Base-by-base conservation (phyloP, 805 yeast species). In the Pichia exigua region DNA sequence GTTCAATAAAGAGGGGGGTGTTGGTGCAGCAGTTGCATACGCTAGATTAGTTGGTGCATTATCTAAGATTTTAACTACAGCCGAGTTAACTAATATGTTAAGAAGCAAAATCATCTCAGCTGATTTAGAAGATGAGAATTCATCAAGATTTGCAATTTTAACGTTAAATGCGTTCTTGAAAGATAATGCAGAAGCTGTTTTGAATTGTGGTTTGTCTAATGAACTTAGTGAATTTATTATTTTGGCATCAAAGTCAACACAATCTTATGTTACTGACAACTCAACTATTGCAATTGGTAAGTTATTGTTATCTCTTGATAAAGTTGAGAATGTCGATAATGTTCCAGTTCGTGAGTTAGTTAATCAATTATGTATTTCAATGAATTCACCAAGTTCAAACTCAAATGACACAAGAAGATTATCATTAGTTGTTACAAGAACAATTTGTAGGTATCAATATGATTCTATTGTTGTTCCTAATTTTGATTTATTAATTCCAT, bases 241-340 rank as follows among this genome's bases (percentile, higher is more conserved):
- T 20, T 64, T 61, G 12, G 77, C 82, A 28, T 61, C 73, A 30
- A 61, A 70, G 17, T 70, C 80, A 1, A 59, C 67, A 3, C 63
- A 68, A 12, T 72, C 78, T 2, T 79, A 81, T 60, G 74, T 87
- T 50, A 75, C 84, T 56, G 97, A 88, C 57, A 85, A 86, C 61
- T 85, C 90, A 24, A 75, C 85, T 7, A 68, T 83, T 51, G 97
- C 96, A 2, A 75, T 84, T 47, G 97, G 96, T 55, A 94, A 94
- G 69, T 57, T 87, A 9, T 69, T 90, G 50, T 71, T 92, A 52
- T 69, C 80, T 28, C 65, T 73, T 21, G 75, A 69, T 9, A 67
- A 67, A 17, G 63, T 75, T 2, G 74, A 73, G 42, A 45, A 38
- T 4, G 4, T 42, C 7, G 52, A 50, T 17, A 28, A 38, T n/a